Evolutionary conservation across 1,284 basidiomycete genomes (phyloP), one percentile per base, ranked within the genome.

Genomic region (Blastosporella zonata): DNA sequence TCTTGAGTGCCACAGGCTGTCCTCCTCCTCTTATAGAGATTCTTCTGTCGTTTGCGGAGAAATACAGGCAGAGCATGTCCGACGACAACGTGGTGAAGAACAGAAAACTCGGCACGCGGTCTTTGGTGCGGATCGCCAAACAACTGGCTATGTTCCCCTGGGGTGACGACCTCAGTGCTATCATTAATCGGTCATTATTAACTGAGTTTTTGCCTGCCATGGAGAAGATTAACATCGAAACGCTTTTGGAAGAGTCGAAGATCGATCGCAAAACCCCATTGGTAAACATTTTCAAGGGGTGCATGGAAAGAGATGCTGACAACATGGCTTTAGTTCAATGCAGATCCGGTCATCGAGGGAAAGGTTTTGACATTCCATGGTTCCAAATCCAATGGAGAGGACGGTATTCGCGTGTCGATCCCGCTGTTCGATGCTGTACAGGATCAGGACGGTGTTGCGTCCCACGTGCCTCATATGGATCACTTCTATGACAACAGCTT

Each of bases 401-500:
- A 66, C n/a, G 61, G 63, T 0, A 52, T 64, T 3, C 40, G 65
- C 2, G 73, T 71, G 0, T 55, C 53, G 3, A 74, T 85, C 22
- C 76, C 77, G 4, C 60, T 67, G 2, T 84, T 83, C 60, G 67
- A 79, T 45, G 46, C 68, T 6, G 47, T 62, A 2, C 65, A 74
- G 50, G 82, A 85, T 58, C 66, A 67, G 0, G 74, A 77, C 33
- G 81, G 81, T 10, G 73, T 68, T 12, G 69, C 70, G 1, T 78
- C 79, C 3, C 75, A 79, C 60, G 71, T 85, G 1, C 82, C 82
- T 8, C 71, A 82, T 55, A 83, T 84, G 81, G 79, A 81, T 48
- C 76, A 81, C 54, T 85, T 83, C 62, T 82, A 83, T 56, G 77
- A 84, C 54, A 85, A 85, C 55, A 82, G 79, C 52, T 57, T 84